Conservation (phyloP, 179 eudicot genomes). For the Drosera spatulata region DNA sequence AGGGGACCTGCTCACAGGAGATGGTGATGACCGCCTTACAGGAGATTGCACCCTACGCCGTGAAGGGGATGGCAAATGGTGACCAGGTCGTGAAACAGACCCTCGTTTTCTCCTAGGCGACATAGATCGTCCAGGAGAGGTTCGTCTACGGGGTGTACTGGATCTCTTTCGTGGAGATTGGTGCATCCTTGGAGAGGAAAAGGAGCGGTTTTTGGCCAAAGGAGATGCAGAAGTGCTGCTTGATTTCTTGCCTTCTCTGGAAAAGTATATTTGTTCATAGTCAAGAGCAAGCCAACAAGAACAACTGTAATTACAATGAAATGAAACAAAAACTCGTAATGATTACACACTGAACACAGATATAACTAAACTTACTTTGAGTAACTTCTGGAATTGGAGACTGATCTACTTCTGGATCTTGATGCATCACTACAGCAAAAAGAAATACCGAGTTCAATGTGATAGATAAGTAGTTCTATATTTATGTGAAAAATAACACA, state of each 20-base stretch:
- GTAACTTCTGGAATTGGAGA: constrained; percentile 52
- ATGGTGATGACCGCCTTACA: constrained; percentile 11
- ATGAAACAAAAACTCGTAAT: neutral
- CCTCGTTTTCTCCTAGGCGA: constrained; percentile 43
- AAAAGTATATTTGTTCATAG: neutral
- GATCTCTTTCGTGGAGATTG: constrained; percentile 48
- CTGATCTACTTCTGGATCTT: constrained; percentile 54
- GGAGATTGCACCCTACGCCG: constrained; percentile 28
- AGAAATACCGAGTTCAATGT: constrained; percentile 2
- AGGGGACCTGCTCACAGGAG: constrained; percentile 12
- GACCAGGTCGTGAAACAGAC: constrained; percentile 30
- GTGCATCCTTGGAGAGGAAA: constrained; percentile 36
- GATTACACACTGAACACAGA: neutral
- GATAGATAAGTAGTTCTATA: neutral
- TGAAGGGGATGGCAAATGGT: constrained; percentile 25
- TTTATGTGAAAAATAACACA: neutral
- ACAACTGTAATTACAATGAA: neutral
- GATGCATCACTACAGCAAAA: constrained; percentile 36
- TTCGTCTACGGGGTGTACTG: constrained; percentile 43
- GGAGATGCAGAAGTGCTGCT: constrained; percentile 62
- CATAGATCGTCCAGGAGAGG: constrained; percentile 24
- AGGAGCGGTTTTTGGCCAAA: constrained; percentile 35
- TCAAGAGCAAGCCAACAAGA: neutral
- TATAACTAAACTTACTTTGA: constrained; percentile 35
- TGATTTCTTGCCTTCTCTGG: constrained; percentile 53